Conservation (phyloP, 108 stramenopile species). For the Stephanodiscus minutulus region DNA sequence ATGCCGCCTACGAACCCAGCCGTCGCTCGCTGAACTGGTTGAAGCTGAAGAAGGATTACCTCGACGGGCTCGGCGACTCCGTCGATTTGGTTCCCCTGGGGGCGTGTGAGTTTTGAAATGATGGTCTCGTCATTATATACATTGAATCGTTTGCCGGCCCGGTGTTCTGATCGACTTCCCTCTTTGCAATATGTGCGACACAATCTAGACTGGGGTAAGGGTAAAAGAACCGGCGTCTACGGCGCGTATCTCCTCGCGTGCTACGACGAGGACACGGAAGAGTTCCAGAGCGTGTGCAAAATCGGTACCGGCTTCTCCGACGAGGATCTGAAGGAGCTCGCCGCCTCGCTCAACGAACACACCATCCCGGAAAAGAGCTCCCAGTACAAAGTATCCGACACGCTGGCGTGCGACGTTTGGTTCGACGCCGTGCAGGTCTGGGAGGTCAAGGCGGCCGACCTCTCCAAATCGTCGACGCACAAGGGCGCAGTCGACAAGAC, state of each 20-base stretch:
- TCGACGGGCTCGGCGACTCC: slow-evolving; percentile 97
- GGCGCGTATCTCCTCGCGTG: slow-evolving; percentile 99
- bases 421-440: slow-evolving; percentile 95
- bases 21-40: slow-evolving; percentile 98
- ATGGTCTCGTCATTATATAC: background rate
- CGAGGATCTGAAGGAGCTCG: slow-evolving; percentile 84
- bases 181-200: background rate
- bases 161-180: background rate
- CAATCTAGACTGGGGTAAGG: slow-evolving; percentile 78
- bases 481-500: slow-evolving; percentile 86
- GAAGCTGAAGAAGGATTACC: slow-evolving; percentile 99
- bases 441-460: slow-evolving; percentile 99
- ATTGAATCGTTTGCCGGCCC: background rate
- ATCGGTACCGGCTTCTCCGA: slow-evolving; percentile 99
- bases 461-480: slow-evolving; percentile 90
- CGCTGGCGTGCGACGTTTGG: slow-evolving; percentile 95
- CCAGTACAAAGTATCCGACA: slow-evolving; percentile 85
- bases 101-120: slow-evolving; percentile 54
- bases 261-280: slow-evolving; percentile 95
- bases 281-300: slow-evolving; percentile 98
- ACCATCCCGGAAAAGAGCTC: slow-evolving; percentile 67
- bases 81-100: slow-evolving; percentile 99
- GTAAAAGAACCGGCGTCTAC: slow-evolving; percentile 94
- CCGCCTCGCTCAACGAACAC: slow-evolving; percentile 76
- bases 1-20: slow-evolving; percentile 95